phyloP scores from a whole-genome alignment of 1,139 yeast species.

The Candida albicans region DNA sequence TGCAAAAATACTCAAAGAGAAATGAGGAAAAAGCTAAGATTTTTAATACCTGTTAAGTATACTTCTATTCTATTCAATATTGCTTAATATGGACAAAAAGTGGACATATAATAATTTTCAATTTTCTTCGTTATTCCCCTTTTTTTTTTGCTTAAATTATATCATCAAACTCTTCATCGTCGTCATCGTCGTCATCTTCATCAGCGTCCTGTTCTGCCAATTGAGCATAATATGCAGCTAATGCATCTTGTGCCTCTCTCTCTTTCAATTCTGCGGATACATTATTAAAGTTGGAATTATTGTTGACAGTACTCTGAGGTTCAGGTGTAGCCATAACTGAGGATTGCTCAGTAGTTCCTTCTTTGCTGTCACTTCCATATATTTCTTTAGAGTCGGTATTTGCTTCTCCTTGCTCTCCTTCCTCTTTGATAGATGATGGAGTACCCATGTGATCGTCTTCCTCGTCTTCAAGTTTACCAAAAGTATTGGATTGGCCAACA shows the following conservation, averaged over 20 bases:
- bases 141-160: conserved; percentile 9
- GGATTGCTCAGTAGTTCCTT: conserved; percentile 4
- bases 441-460: conserved; percentile 3
- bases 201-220: conserved; percentile 63
- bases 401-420: conserved; percentile 3
- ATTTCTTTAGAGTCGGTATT: conserved; percentile 1
- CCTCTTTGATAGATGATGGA: conserved; percentile 6
- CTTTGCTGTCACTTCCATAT: conserved; percentile 2
- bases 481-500: conserved; percentile 53
- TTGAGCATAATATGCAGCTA: conserved; percentile 77
- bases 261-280: conserved; percentile 40
- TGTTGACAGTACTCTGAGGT: background rate
- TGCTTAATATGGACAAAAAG: too few species aligned
- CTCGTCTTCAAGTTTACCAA: conserved; percentile 44
- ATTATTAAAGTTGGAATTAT: background rate
- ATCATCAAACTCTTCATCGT: conserved; percentile 47
- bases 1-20: too few species aligned
- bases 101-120: background rate
- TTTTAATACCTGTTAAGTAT: too few species aligned
- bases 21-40: too few species aligned
- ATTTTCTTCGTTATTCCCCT: background rate
- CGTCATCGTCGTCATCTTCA: conserved; percentile 64
- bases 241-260: conserved; percentile 70
- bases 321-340: conserved; percentile 8
- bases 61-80: too few species aligned